These are phyloP conservation scores for Solanum tarijense DNA, from an alignment of 257 asterid genomes.

Conservation along the genomic window DNA sequence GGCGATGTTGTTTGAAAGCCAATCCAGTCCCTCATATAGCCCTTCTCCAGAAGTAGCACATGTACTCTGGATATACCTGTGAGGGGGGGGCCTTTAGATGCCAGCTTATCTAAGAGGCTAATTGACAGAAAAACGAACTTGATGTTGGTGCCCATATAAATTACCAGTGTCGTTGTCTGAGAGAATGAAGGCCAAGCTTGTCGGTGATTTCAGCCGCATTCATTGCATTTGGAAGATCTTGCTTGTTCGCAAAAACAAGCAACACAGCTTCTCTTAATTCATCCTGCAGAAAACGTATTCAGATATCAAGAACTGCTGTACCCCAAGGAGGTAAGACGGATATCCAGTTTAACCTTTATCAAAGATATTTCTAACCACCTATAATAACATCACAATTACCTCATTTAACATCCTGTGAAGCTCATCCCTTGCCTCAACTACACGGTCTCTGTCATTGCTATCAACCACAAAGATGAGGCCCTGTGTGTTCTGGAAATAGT, in stretches of 20 bases:
- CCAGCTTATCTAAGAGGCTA: neutral
- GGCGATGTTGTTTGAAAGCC: slow-evolving; percentile 16
- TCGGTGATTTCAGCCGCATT: slow-evolving; percentile 61
- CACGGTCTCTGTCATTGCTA: slow-evolving; percentile 6
- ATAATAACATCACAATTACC: neutral
- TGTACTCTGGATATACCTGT: slow-evolving; percentile 15
- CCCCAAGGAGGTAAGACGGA: neutral
- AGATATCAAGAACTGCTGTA: neutral
- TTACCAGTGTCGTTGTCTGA: slow-evolving; percentile 56
- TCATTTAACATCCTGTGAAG: slow-evolving; percentile 8
- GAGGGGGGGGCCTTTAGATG: neutral
- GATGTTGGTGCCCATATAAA: neutral
- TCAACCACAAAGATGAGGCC: slow-evolving; percentile 7
- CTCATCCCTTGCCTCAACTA: slow-evolving; percentile 8
- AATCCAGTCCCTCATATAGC: slow-evolving; percentile 16
- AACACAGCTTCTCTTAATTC: slow-evolving; percentile 53
- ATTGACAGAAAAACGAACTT: neutral
- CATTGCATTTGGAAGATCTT: slow-evolving; percentile 66
- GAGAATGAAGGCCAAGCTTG: slow-evolving; percentile 61
- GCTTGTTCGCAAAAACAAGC: slow-evolving; percentile 55
- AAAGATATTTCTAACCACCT: neutral
- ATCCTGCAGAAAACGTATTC: slow-evolving; percentile 19
- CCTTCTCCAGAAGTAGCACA: slow-evolving; percentile 20
- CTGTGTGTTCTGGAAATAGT: slow-evolving; percentile 7
- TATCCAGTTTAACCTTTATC: neutral